Base-by-base conservation (phyloP, 176 grass and related monocot species). In the Musa itinerans region DNA sequence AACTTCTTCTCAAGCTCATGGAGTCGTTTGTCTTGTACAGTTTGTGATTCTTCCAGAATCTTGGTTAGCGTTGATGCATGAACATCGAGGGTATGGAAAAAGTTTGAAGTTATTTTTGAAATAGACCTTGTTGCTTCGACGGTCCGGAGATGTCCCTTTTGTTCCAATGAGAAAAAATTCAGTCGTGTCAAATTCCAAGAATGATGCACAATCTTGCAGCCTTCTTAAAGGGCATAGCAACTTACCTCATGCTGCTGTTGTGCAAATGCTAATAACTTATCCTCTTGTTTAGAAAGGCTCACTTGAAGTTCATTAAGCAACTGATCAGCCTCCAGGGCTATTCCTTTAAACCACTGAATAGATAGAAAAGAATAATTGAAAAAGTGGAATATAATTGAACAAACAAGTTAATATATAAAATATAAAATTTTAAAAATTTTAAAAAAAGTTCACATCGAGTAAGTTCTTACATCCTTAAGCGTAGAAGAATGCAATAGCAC, bases 1-100 rank as follows among this genome's bases (percentile, higher is more conserved):
- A 99, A 99, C 85, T 92, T 99, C 81, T 92, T 95, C 85, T 99
- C 96, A 83, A 99, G 96, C 48, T 99, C 91, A 79, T 88, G 65
- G 62, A 99, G 91, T 84, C 95, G 96, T 72, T 85, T 81, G 77
- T 99, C 83, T 84, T 99, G 96, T 25, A 95, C 81, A 74, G 54
- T 78, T 83, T 92, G 89, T 50, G 96, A 91, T 80, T 99, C 76
- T 76, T 99, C 85, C 87, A 95, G 80, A 87, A 99, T 99, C 74
- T 63, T 83, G 67, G 78, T 85, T 67, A 99, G 81, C 51, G 87
- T 89, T 54, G 84, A 88, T 81, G 96, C 86, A 83, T 99, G 91
- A 79, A 75, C 62, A 84, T 99, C 89, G 27, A 99, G 83, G 1
- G 91, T 93, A 61, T 92, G 74, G 81, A 99, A 99, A 83, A 99